Evolutionary conservation across 2,329 filamentous ascomycete genomes (phyloP).

Genomic region (Epichloe coenophiala): DNA sequence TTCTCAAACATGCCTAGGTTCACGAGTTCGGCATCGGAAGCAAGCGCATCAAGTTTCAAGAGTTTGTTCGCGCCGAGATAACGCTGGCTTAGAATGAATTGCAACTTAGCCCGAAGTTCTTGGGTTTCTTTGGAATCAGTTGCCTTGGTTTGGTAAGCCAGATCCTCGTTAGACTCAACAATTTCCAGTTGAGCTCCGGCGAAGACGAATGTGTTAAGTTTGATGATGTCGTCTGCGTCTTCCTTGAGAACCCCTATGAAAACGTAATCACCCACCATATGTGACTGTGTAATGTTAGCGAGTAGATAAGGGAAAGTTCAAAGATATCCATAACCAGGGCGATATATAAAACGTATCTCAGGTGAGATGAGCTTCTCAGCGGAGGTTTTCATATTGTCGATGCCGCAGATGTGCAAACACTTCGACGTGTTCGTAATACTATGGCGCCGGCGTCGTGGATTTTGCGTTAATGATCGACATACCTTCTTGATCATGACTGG

Average conservation of each 20-base stretch:
- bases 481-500: slow-evolving; percentile 62
- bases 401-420: background rate
- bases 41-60: slow-evolving; percentile 69
- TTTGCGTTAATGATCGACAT: slow-evolving; percentile 35
- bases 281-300: slow-evolving; percentile 56
- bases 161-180: slow-evolving; percentile 31
- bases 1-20: slow-evolving; percentile 64
- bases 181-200: slow-evolving; percentile 50
- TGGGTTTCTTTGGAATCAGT: slow-evolving; percentile 38
- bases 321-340: slow-evolving; percentile 1
- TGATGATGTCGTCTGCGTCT: slow-evolving; percentile 49
- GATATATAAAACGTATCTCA: background rate
- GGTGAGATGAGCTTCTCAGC: background rate
- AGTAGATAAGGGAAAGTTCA: slow-evolving; percentile 21
- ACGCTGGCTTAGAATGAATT: slow-evolving; percentile 56
- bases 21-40: slow-evolving; percentile 56
- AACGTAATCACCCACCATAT: slow-evolving; percentile 53
- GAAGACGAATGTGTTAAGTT: slow-evolving; percentile 56
- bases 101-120: slow-evolving; percentile 56
- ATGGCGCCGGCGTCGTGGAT: slow-evolving; percentile 4
- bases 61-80: slow-evolving; percentile 63
- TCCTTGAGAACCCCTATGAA: slow-evolving; percentile 53
- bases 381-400: background rate
- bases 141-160: slow-evolving; percentile 20
- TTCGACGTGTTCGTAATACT: slow-evolving; percentile 3